phyloP scores from a whole-genome alignment of 441 rosid genomes.

The Breynia disticha region DNA sequence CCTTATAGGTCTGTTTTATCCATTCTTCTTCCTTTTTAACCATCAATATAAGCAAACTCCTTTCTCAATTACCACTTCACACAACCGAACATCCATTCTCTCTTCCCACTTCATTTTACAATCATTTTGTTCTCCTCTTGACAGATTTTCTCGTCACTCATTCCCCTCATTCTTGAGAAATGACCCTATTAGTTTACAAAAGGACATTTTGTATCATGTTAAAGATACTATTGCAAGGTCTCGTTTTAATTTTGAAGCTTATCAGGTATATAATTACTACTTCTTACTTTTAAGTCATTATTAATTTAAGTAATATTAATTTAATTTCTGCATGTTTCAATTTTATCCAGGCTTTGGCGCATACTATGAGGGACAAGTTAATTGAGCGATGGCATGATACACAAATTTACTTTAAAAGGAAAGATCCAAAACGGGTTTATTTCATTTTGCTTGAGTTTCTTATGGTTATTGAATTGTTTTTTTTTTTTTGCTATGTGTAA shows the following conservation, averaged over 20 bases:
- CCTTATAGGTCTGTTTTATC: too few relatives aligned
- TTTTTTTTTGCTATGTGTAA: neutral
- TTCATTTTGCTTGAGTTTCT: slow-evolving; percentile 50
- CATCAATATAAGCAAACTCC: too few relatives aligned
- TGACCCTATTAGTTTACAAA: slow-evolving; percentile 35
- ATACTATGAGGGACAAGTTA: slow-evolving; percentile 42
- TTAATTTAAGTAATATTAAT: too few relatives aligned
- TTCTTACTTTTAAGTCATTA: too few relatives aligned
- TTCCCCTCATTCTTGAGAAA: slow-evolving; percentile 36
- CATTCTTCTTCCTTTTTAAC: too few relatives aligned
- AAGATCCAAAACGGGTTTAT: slow-evolving; percentile 43
- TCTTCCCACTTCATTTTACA: too few relatives aligned
- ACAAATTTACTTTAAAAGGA: slow-evolving; percentile 33
- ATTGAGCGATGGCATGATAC: slow-evolving; percentile 49
- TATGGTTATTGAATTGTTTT: slow-evolving; percentile 29
- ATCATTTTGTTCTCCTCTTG: too few relatives aligned
- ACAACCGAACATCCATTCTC: too few relatives aligned
- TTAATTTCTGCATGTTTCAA: too few relatives aligned
- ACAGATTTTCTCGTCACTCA: too few relatives aligned
- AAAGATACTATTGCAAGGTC: slow-evolving; percentile 42
- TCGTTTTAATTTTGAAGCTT: slow-evolving; percentile 48
- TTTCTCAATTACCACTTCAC: too few relatives aligned
- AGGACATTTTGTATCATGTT: slow-evolving; percentile 37
- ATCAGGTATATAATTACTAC: slow-evolving; percentile 21
- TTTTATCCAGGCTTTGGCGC: slow-evolving; percentile 45